phyloP scores from a whole-genome alignment of 768 basidiomycete genomes.

The Tylopilus cervinicoccineus region DNA sequence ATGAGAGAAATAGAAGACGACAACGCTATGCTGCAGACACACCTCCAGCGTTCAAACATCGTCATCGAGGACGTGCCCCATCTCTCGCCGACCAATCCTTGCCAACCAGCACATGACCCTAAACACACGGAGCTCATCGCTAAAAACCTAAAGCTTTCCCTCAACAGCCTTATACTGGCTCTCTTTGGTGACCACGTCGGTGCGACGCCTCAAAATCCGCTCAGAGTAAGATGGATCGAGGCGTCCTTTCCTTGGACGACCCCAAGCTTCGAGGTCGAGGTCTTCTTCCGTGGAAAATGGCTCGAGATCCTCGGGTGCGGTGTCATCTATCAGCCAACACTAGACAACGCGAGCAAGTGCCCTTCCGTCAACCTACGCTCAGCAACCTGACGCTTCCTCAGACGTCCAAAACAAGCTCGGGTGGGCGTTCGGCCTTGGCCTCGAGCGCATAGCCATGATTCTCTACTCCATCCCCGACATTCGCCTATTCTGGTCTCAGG shows the following conservation, averaged over 20 bases:
- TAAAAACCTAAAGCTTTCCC: conserved; percentile 82
- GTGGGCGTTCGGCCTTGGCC: conserved; percentile 97
- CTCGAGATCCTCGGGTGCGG: conserved; percentile 94
- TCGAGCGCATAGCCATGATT: conserved; percentile 98
- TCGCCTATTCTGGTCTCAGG: conserved; percentile 93
- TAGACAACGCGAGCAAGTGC: conserved; percentile 79
- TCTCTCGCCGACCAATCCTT: conserved; percentile 71
- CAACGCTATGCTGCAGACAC: conserved; percentile 56
- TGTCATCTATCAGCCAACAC: conserved; percentile 83
- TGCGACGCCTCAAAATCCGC: conserved; percentile 56
- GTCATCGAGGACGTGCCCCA: conserved; percentile 83
- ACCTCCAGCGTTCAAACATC: conserved; percentile 71
- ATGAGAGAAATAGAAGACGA: conserved; percentile 66
- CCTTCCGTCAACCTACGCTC: not conserved
- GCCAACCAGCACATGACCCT: conserved; percentile 75
- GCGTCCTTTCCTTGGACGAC: conserved; percentile 98
- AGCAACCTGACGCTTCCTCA: conserved; percentile 26
- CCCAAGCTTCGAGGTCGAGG: conserved; percentile 97
- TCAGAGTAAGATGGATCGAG: conserved; percentile 94
- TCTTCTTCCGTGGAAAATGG: conserved; percentile 95
- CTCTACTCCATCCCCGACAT: conserved; percentile 97
- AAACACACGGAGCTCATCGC: conserved; percentile 67
- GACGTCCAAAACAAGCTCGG: conserved; percentile 82
- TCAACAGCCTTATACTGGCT: conserved; percentile 80
- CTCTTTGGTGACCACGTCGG: conserved; percentile 68